Evolutionary conservation across 306 rosid genomes (phyloP).

Genomic region (Quercus robur): DNA sequence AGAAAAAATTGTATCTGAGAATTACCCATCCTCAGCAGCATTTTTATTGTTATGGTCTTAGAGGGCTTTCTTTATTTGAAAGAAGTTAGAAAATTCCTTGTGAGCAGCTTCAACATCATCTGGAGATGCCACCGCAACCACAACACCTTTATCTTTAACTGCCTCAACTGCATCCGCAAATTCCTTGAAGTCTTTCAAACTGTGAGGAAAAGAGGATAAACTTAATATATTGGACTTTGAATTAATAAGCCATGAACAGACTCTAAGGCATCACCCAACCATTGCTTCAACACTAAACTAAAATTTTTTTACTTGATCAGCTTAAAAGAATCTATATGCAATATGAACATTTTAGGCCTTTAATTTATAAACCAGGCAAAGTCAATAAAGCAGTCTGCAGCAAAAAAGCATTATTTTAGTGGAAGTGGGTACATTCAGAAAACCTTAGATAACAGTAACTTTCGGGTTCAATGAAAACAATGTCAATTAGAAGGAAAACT

Average conservation of each 20-base stretch:
- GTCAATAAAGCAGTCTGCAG: neutral
- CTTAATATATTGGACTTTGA: neutral
- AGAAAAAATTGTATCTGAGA: neutral
- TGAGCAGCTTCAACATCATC: constrained; percentile 80
- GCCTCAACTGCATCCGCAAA: constrained; percentile 69
- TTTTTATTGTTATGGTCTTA: constrained; percentile 7
- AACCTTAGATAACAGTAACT: too few species aligned
- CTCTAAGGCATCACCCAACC: too few species aligned
- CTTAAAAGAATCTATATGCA: constrained; percentile 17
- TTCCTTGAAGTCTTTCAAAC: constrained; percentile 83
- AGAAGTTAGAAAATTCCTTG: constrained; percentile 58
- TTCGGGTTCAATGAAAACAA: neutral
- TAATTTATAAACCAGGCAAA: neutral
- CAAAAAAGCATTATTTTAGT: too few species aligned
- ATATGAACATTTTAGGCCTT: constrained; percentile 5
- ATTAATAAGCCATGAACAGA: too few species aligned
- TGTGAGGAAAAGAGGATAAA: constrained; percentile 25
- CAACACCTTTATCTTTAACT: constrained; percentile 75
- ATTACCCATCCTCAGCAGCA: neutral
- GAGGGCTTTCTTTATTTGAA: constrained; percentile 83
- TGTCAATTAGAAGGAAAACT: neutral
- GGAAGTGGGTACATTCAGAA: too few species aligned
- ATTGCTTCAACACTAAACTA: too few species aligned
- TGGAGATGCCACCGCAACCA: constrained; percentile 93
- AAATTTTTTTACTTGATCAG: neutral